Percentiles rank a stretch among this genome's conserved stretches.
Conservation (phyloP, 768 basidiomycete species). For the Tephrocybe sp. region DNA sequence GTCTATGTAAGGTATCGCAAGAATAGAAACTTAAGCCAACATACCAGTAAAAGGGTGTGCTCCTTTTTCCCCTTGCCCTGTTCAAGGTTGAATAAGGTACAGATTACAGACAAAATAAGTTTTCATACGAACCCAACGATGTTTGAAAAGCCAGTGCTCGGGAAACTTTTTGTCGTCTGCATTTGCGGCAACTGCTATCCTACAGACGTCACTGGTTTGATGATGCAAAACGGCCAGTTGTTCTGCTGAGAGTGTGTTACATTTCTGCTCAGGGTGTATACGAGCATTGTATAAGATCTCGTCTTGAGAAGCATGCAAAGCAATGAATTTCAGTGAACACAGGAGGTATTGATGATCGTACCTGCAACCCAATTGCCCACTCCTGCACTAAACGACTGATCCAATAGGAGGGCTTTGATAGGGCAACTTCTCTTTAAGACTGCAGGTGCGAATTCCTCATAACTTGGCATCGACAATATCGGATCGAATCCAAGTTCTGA, state of each 20-base stretch:
- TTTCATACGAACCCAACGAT: constrained; percentile 55
- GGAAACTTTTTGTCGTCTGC: constrained; percentile 71
- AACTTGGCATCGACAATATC: constrained; percentile 60
- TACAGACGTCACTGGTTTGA: constrained; percentile 54
- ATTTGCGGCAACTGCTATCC: constrained; percentile 61
- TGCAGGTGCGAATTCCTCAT: constrained; percentile 46
- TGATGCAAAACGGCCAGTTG: constrained; percentile 51
- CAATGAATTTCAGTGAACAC: constrained; percentile 1
- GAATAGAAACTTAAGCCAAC: background rate
- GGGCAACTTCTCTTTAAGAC: constrained; percentile 59
- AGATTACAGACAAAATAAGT: background rate
- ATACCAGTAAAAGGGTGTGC: constrained; percentile 47
- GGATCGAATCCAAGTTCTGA: constrained; percentile 77
- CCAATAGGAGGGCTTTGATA: constrained; percentile 71
- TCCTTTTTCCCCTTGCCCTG: constrained; percentile 59
- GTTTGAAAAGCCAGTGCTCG: constrained; percentile 61
- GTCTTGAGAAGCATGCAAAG: constrained; percentile 39
- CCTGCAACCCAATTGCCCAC: constrained; percentile 85
- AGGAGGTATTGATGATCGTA: constrained; percentile 20
- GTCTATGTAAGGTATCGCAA: background rate
- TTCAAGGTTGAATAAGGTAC: constrained; percentile 9
- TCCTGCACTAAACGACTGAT: constrained; percentile 79
- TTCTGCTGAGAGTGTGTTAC: constrained; percentile 47
- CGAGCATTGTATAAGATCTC: constrained; percentile 73
- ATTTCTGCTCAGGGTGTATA: constrained; percentile 70